Evolutionary conservation across 345 rosid genomes (phyloP).

Genomic region (Trapa incisa): DNA sequence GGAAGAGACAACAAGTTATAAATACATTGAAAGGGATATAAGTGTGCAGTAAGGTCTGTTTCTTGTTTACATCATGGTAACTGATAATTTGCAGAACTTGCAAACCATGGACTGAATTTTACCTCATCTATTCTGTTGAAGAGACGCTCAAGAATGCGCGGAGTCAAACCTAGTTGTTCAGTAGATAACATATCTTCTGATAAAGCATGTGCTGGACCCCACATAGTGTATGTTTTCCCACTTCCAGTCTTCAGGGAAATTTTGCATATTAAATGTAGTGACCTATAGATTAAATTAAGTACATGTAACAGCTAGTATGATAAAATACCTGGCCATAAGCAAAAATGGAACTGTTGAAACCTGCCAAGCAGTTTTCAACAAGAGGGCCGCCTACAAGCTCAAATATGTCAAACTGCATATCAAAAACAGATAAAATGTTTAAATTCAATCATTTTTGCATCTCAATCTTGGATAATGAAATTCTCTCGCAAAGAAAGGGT

Average conservation of each 20-base stretch:
- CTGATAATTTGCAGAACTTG: background rate
- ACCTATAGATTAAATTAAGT: background rate
- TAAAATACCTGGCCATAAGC: slow-evolving; percentile 90
- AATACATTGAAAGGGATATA: slow-evolving; percentile 4
- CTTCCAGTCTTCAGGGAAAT: slow-evolving; percentile 57
- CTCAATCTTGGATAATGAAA: background rate
- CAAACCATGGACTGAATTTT: slow-evolving; percentile 1
- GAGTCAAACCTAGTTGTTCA: slow-evolving; percentile 84
- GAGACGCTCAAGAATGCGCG: slow-evolving; percentile 73
- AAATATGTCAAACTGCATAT: slow-evolving; percentile 61
- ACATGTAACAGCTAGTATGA: background rate
- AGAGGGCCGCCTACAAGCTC: slow-evolving; percentile 83
- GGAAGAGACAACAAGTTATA: slow-evolving; percentile 1
- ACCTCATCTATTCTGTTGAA: slow-evolving; percentile 88
- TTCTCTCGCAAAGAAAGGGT: slow-evolving; percentile 2
- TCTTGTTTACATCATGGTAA: background rate
- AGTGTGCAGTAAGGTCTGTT: slow-evolving; percentile 5
- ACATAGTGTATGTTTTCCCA: slow-evolving; percentile 93
- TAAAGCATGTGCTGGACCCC: slow-evolving; percentile 91
- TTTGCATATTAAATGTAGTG: background rate
- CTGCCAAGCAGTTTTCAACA: slow-evolving; percentile 90
- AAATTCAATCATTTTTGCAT: background rate
- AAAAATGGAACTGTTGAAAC: slow-evolving; percentile 95
- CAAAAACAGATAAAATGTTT: background rate
- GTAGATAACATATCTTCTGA: slow-evolving; percentile 43